Evolutionary conservation across 2,329 filamentous ascomycete genomes (phyloP).

Genomic region (Cercospora citrullina): DNA sequence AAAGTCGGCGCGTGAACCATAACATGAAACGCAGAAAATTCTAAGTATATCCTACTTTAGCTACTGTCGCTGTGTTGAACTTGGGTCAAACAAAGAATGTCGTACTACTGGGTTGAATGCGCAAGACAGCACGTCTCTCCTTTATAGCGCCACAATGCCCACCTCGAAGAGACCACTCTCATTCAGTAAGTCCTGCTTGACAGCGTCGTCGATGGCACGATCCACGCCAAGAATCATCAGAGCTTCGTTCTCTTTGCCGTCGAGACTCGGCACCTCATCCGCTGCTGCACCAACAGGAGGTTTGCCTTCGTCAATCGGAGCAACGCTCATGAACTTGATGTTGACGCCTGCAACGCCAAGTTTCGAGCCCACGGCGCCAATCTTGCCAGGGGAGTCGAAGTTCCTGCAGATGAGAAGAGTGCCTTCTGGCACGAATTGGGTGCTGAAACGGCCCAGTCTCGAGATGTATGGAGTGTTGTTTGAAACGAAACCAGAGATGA

Average conservation of each 20-base stretch:
- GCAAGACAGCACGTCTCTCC: background rate
- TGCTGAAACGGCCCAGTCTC: constrained; percentile 70
- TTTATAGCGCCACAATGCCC: constrained; percentile 46
- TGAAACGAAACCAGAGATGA: constrained; percentile 67
- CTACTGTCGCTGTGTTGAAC: background rate
- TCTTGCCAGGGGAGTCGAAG: constrained; percentile 79
- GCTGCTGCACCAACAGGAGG: constrained; percentile 25
- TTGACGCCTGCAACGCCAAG: constrained; percentile 72
- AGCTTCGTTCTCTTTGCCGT: constrained; percentile 60
- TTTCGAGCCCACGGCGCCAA: constrained; percentile 72
- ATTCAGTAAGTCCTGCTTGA: constrained; percentile 51
- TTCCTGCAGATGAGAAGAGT: constrained; percentile 77
- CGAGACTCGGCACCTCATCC: background rate
- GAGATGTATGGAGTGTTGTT: constrained; percentile 68
- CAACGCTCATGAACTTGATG: constrained; percentile 77
- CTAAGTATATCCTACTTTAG: background rate
- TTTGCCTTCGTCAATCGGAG: constrained; percentile 52
- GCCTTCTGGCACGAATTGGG: constrained; percentile 71
- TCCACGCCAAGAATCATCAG: constrained; percentile 80
- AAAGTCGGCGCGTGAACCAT: background rate
- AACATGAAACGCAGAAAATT: background rate
- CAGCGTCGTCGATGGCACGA: constrained; percentile 60
- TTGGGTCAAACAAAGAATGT: background rate
- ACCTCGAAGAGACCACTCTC: constrained; percentile 56
- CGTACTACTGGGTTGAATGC: background rate